phyloP scores from a whole-genome alignment of 139 green algal species.

The Micractinium sp. region DNA sequence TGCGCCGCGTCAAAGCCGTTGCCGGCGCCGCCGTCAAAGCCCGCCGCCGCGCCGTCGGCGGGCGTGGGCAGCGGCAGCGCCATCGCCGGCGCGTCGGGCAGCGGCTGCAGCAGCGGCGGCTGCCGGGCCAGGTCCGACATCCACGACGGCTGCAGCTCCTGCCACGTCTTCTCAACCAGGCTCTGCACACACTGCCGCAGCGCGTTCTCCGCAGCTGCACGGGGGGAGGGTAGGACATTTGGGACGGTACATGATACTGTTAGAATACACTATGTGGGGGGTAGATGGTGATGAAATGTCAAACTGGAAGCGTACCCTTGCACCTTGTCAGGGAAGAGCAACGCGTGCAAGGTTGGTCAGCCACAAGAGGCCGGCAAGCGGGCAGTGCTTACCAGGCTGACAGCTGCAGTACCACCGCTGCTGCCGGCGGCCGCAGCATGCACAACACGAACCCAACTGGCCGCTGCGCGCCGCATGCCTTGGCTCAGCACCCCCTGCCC shows the following conservation, averaged over 20 bases:
- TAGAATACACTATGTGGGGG: too few relatives aligned
- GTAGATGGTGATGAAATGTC: too few relatives aligned
- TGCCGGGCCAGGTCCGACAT: constrained; percentile 24
- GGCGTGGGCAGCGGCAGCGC: background rate
- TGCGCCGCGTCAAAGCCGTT: background rate
- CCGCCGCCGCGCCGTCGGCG: background rate
- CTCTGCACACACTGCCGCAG: constrained; percentile 32
- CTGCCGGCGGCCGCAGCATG: background rate
- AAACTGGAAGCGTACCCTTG: too few relatives aligned
- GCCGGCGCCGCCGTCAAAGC: background rate
- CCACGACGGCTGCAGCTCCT: constrained; percentile 30
- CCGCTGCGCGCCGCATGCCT: background rate
- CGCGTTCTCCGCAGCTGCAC: background rate
- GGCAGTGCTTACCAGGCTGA: background rate
- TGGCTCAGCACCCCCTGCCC: too few relatives aligned
- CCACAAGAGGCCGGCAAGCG: too few relatives aligned
- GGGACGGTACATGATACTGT: background rate
- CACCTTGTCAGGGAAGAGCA: too few relatives aligned
- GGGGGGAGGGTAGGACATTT: too few relatives aligned
- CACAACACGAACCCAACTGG: too few relatives aligned
- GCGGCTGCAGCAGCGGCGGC: background rate
- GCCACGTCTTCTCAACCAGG: constrained; percentile 35
- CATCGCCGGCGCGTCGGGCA: background rate
- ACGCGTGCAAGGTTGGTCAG: too few relatives aligned
- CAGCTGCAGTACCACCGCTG: background rate